Base-by-base conservation (phyloP, 768 basidiomycete genomes). In the Amanita brunnescens region DNA sequence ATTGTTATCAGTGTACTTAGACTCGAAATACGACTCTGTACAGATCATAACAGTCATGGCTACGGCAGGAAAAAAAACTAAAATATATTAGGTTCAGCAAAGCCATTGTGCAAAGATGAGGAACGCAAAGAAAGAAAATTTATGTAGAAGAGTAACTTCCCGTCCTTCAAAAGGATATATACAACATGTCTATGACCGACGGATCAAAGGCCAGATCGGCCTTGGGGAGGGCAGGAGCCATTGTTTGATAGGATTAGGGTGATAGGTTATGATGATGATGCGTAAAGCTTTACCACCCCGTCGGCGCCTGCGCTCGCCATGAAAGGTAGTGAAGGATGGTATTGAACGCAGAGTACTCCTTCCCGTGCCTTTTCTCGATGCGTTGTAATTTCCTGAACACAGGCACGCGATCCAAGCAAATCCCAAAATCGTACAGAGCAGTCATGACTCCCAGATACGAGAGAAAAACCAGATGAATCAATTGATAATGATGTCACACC, bases 401-500 rank as follows among this genome's bases (percentile, higher is more conserved):
- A 95, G 40, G 83, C 78, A 34, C 80, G 78, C 49, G 83, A 76
- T 54, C 84, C 84, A 32, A 90, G 78, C 44, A 97, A 67, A 64
- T 95, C 91, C 96, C 96, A 99, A 69, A 96, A 86, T 21, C 94
- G 87, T 33, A 91, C 72, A 13, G 91, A 94, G 63, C 93, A 93
- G 63, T 98, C 96, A 64, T 95, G 91, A 51, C 89, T 87, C 35
- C 85, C 88, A 1, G 94, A 91, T 4, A 91, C 86, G 45, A 99
- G 78, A 5, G 84, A 83, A 60, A 91, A 91, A 5, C 89, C 90
- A 2, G 93, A 77, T 0, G 87, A 81, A 57, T 94, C 90, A 55
- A 97, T 83, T 16, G 90, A 86, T 23, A 98, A 70, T 21, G 91
- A 92, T 14, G 94, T 96, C 32, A 97, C 87, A 2, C 89, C 85